A percentile compares a stretch with the other conserved stretches of the same genome.
Evolutionary conservation across 2,329 filamentous ascomycete genomes (phyloP).

Genomic region (Fusarium beomiforme): DNA sequence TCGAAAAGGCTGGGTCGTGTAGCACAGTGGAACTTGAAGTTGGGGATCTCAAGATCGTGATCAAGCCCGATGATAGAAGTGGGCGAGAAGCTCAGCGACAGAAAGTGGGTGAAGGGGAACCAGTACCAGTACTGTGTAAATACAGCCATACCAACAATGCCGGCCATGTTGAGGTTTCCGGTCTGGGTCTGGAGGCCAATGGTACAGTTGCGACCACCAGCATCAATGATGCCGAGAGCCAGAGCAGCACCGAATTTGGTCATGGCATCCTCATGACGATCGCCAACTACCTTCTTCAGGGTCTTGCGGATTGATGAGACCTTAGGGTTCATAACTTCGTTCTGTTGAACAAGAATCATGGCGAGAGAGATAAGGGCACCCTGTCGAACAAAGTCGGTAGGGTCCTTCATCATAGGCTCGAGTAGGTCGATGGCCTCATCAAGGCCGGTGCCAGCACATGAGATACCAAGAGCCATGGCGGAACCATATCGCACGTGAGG

Average conservation of each 20-base stretch:
- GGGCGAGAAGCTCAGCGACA: slow-evolving; percentile 95
- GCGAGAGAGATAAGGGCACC: slow-evolving; percentile 92
- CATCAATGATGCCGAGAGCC: slow-evolving; percentile 96
- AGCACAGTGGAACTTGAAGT: slow-evolving; percentile 95
- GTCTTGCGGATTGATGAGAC: slow-evolving; percentile 91
- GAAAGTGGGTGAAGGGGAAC: slow-evolving; percentile 98
- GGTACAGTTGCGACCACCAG: slow-evolving; percentile 96
- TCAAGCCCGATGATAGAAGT: slow-evolving; percentile 96
- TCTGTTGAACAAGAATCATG: slow-evolving; percentile 99
- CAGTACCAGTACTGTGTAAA: slow-evolving; percentile 99
- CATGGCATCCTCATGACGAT: slow-evolving; percentile 98
- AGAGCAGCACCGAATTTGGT: slow-evolving; percentile 97
- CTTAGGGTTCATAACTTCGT: slow-evolving; percentile 98
- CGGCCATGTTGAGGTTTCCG: slow-evolving; percentile 98
- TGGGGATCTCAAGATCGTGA: slow-evolving; percentile 90
- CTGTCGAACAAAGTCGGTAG: slow-evolving; percentile 97
- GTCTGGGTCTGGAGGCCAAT: slow-evolving; percentile 98
- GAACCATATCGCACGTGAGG: slow-evolving; percentile 98
- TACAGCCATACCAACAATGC: slow-evolving; percentile 96
- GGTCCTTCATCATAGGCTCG: slow-evolving; percentile 99
- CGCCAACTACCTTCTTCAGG: slow-evolving; percentile 90
- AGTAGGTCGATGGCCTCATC: slow-evolving; percentile 96
- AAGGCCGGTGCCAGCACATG: slow-evolving; percentile 93
- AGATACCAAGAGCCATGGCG: slow-evolving; percentile 97
- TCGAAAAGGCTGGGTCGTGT: slow-evolving; percentile 96